Evolutionary conservation across 129 eudicot species (phyloP).

Genomic region (Pulicaria dysenterica): DNA sequence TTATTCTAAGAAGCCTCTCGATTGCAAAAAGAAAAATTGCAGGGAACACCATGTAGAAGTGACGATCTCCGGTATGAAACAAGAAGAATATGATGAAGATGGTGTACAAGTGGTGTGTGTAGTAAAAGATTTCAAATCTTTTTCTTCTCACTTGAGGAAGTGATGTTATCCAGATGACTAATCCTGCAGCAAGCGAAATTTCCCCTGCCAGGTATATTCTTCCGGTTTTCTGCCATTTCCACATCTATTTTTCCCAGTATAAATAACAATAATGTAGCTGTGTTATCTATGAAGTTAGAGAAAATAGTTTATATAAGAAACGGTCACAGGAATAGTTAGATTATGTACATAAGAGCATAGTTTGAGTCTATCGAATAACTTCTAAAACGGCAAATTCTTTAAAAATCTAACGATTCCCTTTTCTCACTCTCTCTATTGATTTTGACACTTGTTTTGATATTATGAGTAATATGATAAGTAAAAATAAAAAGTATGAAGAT

Average conservation of each 20-base stretch:
- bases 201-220: constrained; percentile 91
- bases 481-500: too few species aligned
- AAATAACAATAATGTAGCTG: neutral
- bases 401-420: too few species aligned
- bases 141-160: constrained; percentile 84
- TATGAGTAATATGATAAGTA: too few species aligned
- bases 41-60: constrained; percentile 78
- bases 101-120: constrained; percentile 78
- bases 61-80: constrained; percentile 91
- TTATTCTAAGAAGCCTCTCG: constrained; percentile 65
- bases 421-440: too few species aligned
- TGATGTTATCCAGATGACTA: constrained; percentile 81
- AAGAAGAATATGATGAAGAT: constrained; percentile 75
- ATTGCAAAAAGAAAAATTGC: constrained; percentile 74
- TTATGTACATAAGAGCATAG: too few species aligned
- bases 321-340: too few species aligned
- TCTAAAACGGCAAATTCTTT: too few species aligned
- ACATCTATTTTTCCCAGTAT: constrained; percentile 47
- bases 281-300: neutral
- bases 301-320: neutral
- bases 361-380: too few species aligned
- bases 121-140: constrained; percentile 71
- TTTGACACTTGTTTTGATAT: too few species aligned
- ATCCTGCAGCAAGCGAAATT: constrained; percentile 60
- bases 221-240: constrained; percentile 88